Conservation (phyloP, 768 basidiomycete species). For the Tricholoma flavovirens region DNA sequence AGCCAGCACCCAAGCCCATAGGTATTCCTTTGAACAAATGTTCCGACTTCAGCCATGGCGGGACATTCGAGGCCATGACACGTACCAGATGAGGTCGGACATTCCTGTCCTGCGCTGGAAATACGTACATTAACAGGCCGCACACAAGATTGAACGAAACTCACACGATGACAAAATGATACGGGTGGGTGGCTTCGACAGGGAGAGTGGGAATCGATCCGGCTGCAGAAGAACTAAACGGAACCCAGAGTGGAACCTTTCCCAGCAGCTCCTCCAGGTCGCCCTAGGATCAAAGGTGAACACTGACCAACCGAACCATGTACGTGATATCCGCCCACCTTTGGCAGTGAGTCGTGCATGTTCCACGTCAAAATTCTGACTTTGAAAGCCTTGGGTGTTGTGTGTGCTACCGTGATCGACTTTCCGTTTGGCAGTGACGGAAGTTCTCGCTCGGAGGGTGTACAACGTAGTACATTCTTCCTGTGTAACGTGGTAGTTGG, state of each 20-base stretch:
- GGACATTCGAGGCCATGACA: background rate
- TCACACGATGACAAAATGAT: constrained; percentile 76
- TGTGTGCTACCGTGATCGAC: background rate
- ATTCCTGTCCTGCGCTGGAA: constrained; percentile 62
- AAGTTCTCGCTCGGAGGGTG: constrained; percentile 6
- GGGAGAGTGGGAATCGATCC: constrained; percentile 42
- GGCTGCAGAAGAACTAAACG: constrained; percentile 16
- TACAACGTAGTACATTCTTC: background rate
- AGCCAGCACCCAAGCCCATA: constrained; percentile 71
- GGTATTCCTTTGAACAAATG: constrained; percentile 48
- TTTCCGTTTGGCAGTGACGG: constrained; percentile 3
- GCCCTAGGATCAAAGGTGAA: constrained; percentile 39
- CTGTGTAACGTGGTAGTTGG: background rate
- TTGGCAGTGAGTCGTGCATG: constrained; percentile 80
- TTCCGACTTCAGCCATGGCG: background rate
- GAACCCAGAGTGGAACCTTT: constrained; percentile 41
- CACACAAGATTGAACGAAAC: constrained; percentile 18
- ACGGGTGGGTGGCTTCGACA: constrained; percentile 54
- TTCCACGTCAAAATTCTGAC: constrained; percentile 75
- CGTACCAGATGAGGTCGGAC: constrained; percentile 70
- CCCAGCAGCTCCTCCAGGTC: constrained; percentile 70
- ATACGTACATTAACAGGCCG: constrained; percentile 13
- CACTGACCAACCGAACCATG: background rate
- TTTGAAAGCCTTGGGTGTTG: constrained; percentile 37
- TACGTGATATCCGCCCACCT: constrained; percentile 33